Base-by-base conservation (phyloP, 495 filamentous ascomycete species). In the Daldinia childiae region DNA sequence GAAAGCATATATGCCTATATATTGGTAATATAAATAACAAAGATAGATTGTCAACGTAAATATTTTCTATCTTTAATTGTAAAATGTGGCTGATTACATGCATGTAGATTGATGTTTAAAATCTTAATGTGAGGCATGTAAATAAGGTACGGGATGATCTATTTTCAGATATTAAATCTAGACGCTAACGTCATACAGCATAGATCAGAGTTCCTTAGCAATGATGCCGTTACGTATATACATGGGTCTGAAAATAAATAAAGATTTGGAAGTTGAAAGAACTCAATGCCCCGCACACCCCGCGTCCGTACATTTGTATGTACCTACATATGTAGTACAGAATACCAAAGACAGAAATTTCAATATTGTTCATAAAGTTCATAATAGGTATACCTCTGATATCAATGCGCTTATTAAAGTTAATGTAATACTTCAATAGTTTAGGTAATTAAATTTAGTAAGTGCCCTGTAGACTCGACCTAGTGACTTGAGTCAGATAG, bases 271-370 rank as follows among this genome's bases (percentile, higher is more conserved):
- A 48, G 4, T 48, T 15, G 7, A 58, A 57, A 48, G 39, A 68
- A 62, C 38, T 21, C 15, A 50, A 55, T 68, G 69, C 64, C 69
- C 69, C 69, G 54, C 69, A 38, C 34, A 64, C 64, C 64, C 63
- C 69, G 38, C 69, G 43, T 41, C n/a, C n/a, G n/a, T n/a, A n/a
- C n/a, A n/a, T n/a, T n/a, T n/a, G n/a, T n/a, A n/a, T n/a, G n/a
- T 51, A 54, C 29, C 14, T 29, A 0, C 15, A 5, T 19, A 21
- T n/a, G 14, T 48, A 41, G 41, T 17, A 65, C 41, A 17, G 41
- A 17, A 45, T 6, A 45, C n/a, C 11, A 21, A 48, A 48, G 19
- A 24, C 7, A 48, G 11, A 48, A 48, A 1, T 21, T 12, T 48
- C n/a, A n/a, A n/a, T n/a, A 48, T 17, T 41, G 1, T 17, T 12